Conservation (phyloP, 306 rosid species). For the Quercus dentata region DNA sequence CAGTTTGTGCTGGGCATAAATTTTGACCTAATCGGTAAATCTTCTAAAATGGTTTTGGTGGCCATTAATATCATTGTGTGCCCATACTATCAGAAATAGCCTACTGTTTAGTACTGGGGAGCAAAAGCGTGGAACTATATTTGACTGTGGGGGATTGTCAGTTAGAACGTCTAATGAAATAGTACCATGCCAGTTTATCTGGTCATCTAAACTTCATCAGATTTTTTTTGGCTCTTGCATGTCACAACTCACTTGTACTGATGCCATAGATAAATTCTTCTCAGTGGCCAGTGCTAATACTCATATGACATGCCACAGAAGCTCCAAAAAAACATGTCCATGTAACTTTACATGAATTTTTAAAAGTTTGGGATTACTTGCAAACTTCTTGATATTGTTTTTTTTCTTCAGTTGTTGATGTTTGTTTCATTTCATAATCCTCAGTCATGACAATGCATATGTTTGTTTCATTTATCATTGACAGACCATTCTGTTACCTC, state of each 20-base stretch:
- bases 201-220: neutral
- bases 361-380: neutral
- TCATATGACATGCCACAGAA: neutral
- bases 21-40: neutral
- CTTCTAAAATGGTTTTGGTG: neutral
- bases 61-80: neutral
- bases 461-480: conserved; percentile 5
- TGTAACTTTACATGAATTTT: neutral
- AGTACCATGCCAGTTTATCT: neutral
- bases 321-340: neutral
- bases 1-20: neutral
- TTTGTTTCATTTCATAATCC: neutral
- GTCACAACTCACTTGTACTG: neutral
- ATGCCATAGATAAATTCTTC: neutral
- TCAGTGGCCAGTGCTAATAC: neutral
- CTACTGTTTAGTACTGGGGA: neutral
- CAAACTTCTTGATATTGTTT: neutral
- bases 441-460: neutral
- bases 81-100: neutral
- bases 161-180: neutral
- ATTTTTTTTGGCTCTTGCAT: neutral
- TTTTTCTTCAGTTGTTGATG: neutral
- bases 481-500: conserved; percentile 27
- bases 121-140: neutral
- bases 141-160: neutral